These are phyloP conservation scores for Boletus subparvulus DNA, from an alignment of 768 basidiomycete species.

Conservation along the genomic window DNA sequence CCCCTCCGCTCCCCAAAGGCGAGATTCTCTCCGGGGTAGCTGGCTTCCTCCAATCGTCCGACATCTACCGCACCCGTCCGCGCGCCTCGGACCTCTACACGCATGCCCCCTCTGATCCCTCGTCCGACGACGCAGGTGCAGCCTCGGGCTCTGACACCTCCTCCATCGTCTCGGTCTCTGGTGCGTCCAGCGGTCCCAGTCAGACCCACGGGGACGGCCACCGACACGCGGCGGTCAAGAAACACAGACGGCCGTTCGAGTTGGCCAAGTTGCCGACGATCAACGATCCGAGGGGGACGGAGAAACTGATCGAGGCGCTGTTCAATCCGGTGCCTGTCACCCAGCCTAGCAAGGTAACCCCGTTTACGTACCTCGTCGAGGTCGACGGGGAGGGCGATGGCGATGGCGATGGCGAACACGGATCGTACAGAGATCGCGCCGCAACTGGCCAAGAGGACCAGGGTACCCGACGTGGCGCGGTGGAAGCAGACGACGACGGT, in stretches of 20 bases:
- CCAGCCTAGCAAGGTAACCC: slow-evolving; percentile 22
- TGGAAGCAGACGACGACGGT: slow-evolving; percentile 14
- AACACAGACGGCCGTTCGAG: slow-evolving; percentile 30
- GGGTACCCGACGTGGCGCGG: background rate
- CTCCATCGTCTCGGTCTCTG: slow-evolving; percentile 19
- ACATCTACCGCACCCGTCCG: slow-evolving; percentile 52
- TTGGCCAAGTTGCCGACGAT: slow-evolving; percentile 46
- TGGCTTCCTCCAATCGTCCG: slow-evolving; percentile 54
- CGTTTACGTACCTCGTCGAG: slow-evolving; percentile 40
- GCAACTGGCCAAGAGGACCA: background rate
- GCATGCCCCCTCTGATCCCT: slow-evolving; percentile 28
- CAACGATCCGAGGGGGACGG: slow-evolving; percentile 63
- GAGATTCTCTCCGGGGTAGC: slow-evolving; percentile 72
- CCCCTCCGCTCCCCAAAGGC: slow-evolving; percentile 68
- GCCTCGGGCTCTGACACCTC: slow-evolving; percentile 21
- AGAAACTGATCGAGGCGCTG: slow-evolving; percentile 72
- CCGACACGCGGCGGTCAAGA: slow-evolving; percentile 12
- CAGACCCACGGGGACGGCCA: background rate
- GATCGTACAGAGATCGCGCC: background rate
- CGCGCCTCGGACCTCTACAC: slow-evolving; percentile 49
- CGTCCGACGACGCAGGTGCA: slow-evolving; percentile 16
- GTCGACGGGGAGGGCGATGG: slow-evolving; percentile 21
- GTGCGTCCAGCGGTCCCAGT: background rate
- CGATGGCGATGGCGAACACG: slow-evolving; percentile 14
- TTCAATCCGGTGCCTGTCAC: slow-evolving; percentile 68